Base-by-base conservation (phyloP, 805 yeast genomes). In the Scheffersomyces amazonensis region DNA sequence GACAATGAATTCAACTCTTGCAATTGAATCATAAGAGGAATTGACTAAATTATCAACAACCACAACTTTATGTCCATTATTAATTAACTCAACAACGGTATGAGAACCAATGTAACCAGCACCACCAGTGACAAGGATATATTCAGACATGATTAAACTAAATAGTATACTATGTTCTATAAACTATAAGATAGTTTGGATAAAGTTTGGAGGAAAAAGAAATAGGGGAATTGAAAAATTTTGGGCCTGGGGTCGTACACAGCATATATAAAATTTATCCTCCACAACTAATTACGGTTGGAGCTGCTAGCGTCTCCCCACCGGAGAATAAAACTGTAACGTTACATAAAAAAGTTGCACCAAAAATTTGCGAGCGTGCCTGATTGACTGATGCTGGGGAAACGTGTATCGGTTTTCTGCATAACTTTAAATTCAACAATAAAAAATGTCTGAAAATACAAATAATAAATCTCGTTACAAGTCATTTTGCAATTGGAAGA, bases 41-140 rank as follows among this genome's bases (percentile, higher is more conserved):
- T 83, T 86, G 50, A 70, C 62, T 41, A 83, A 65, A 57, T 81
- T 82, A 58, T 86, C 95, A 16, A 81, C 78, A 31, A 86, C 74
- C n/a, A 86, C 80, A 22, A 84, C 87, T 20, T 81, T 73, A 51
- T 79, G 74, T 18, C 87, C 87, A 36, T 75, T 69, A 42, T 75
- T 71, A 35, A 81, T 56, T 37, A 82, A 69, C 49, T 78, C 84
- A 34, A 80, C 77, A 13, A 75, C 86, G 1, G 91, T 82, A 56
- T 86, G 93, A 8, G 91, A 82, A 18, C 93, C 95, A 52, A 87
- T 84, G 62, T 86, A 86, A 16, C 95, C 93, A 19, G 91, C 87
- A 34, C 95, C 95, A 32, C 95, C 95, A 16, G 93, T 84, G 20
- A 86, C 90, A 37, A 84, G 66, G 32, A 82, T 78, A 34, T 42